Conservation (phyloP, 176 grass and related monocot genomes). For the Carex kokanica region DNA sequence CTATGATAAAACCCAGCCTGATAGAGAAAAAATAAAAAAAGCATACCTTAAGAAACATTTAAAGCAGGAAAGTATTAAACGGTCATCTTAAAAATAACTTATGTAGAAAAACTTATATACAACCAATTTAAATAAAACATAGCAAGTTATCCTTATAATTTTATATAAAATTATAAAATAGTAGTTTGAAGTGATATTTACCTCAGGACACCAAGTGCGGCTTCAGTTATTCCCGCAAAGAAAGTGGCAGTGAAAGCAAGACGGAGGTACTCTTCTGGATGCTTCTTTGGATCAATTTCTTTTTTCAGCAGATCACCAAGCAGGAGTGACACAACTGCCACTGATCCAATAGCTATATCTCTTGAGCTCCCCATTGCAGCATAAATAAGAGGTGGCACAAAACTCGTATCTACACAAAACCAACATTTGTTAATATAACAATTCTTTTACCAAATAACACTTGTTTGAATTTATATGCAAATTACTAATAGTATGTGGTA, state of each 20-base stretch:
- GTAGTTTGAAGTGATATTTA: neutral
- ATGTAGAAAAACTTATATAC: neutral
- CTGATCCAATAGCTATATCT: conserved; percentile 91
- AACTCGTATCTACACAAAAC: conserved; percentile 64
- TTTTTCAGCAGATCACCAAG: conserved; percentile 58
- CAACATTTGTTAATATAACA: neutral
- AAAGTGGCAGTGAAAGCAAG: conserved; percentile 86
- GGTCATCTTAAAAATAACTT: neutral
- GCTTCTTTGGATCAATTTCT: conserved; percentile 47
- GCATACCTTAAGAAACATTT: neutral
- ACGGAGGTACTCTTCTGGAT: conserved; percentile 41
- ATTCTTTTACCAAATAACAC: neutral
- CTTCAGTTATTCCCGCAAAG: conserved; percentile 77
- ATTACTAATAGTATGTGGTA: neutral
- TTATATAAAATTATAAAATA: neutral
- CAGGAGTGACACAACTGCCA: conserved; percentile 83
- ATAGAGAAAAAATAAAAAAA: neutral
- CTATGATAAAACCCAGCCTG: conserved; percentile 91
- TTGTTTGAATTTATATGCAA: neutral
- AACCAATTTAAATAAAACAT: neutral
- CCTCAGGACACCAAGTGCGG: conserved; percentile 68
- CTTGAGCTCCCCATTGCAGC: conserved; percentile 87
- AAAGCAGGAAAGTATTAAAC: neutral
- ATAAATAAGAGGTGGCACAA: conserved; percentile 81
- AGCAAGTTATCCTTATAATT: neutral